Percentiles rank a stretch among this genome's conserved stretches.
phyloP scores from a whole-genome alignment of 2,329 filamentous ascomycete species.

The Fusarium phyllophilum region DNA sequence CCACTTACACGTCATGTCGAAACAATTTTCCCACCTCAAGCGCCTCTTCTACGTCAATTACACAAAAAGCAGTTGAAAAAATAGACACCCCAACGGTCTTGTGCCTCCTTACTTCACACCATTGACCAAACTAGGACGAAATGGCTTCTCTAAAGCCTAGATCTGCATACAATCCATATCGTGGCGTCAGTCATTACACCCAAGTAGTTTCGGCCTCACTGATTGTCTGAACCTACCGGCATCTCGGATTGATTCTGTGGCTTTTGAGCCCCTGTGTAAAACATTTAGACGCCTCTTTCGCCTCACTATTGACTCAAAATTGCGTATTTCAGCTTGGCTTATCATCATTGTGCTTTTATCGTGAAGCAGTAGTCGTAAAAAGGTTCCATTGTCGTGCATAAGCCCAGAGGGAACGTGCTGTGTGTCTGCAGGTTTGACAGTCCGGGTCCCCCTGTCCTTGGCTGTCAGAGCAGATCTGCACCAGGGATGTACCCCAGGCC shows the following conservation, averaged over 20 bases:
- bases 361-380: background rate
- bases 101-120: background rate
- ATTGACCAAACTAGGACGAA: background rate
- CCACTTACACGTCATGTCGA: background rate
- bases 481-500: slow-evolving; percentile 22
- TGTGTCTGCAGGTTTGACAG: slow-evolving; percentile 33
- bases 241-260: background rate
- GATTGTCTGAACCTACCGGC: background rate
- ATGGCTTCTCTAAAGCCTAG: background rate
- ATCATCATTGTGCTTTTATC: background rate
- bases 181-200: slow-evolving; percentile 19
- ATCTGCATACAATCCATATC: background rate
- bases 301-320: background rate
- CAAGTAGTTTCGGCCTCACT: slow-evolving; percentile 5
- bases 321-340: background rate
- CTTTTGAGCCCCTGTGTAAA: background rate
- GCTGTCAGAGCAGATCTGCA: slow-evolving; percentile 25
- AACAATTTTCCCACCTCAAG: background rate
- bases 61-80: background rate
- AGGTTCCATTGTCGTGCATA: slow-evolving; percentile 9
- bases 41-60: slow-evolving; percentile 12
- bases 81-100: background rate
- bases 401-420: slow-evolving; percentile 26
- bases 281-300: slow-evolving; percentile 9
- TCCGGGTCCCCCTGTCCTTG: slow-evolving; percentile 23